Conservation (phyloP, 805 yeast genomes). For the Blastobotrys muscicola region DNA sequence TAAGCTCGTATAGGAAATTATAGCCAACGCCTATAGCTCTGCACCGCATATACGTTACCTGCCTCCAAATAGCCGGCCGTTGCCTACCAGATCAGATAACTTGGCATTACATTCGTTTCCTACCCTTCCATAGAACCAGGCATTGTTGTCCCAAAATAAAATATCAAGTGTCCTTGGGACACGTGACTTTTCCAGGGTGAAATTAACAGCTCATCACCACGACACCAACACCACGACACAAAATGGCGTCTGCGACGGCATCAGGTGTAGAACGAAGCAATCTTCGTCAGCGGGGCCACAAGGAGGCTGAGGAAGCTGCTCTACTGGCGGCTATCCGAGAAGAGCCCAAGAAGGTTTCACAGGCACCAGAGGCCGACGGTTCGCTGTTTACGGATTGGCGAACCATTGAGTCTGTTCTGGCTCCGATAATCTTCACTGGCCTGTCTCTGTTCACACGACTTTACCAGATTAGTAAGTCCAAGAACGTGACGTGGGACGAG, state of each 20-base stretch:
- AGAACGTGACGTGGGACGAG: slow-evolving; percentile 87
- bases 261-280: slow-evolving; percentile 7
- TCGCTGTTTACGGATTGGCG: slow-evolving; percentile 19
- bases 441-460: slow-evolving; percentile 54
- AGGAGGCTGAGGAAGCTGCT: neutral
- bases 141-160: too few species aligned
- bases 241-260: slow-evolving; percentile 9
- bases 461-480: slow-evolving; percentile 60
- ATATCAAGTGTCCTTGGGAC: too few species aligned
- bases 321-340: neutral
- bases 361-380: slow-evolving; percentile 12
- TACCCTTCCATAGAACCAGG: too few species aligned
- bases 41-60: too few species aligned
- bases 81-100: too few species aligned
- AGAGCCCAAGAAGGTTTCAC: slow-evolving; percentile 3
- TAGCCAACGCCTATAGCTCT: too few species aligned
- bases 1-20: too few species aligned
- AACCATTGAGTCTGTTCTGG: slow-evolving; percentile 33
- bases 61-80: too few species aligned
- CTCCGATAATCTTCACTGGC: slow-evolving; percentile 19
- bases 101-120: too few species aligned
- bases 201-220: too few species aligned
- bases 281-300: slow-evolving; percentile 1
- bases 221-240: too few species aligned
- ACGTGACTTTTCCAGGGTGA: too few species aligned